phyloP scores from a whole-genome alignment of 1,139 yeast species.

The Eremothecium sinecaudum region DNA sequence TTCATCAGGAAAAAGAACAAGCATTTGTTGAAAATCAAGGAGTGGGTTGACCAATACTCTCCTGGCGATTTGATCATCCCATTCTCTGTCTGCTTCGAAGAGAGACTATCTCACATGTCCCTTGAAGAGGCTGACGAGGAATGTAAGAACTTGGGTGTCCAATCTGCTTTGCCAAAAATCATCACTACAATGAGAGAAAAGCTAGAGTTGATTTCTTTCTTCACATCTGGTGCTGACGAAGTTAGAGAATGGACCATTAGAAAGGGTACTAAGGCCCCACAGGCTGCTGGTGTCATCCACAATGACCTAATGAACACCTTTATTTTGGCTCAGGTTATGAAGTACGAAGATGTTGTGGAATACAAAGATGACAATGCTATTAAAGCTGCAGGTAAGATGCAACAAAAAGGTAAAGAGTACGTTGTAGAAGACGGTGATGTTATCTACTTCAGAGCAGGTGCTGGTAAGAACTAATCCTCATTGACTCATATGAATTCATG shows the following conservation, averaged over 20 bases:
- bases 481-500: not conserved
- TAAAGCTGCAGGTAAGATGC: constrained; percentile 86
- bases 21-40: constrained; percentile 80
- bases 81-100: constrained; percentile 86
- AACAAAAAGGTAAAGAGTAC: constrained; percentile 94
- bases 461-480: constrained; percentile 60
- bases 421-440: constrained; percentile 89
- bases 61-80: constrained; percentile 96
- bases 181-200: constrained; percentile 76
- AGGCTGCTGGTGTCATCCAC: constrained; percentile 92
- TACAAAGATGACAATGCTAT: constrained; percentile 76
- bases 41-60: constrained; percentile 91
- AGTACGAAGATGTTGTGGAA: constrained; percentile 75
- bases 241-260: constrained; percentile 88
- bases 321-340: constrained; percentile 74
- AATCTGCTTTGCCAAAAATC: constrained; percentile 81
- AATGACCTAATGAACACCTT: constrained; percentile 75
- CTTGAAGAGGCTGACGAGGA: constrained; percentile 91
- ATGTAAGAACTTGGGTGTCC: constrained; percentile 76
- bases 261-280: constrained; percentile 77
- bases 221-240: constrained; percentile 79
- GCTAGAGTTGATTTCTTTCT: constrained; percentile 72
- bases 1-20: constrained; percentile 96
- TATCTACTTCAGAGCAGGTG: constrained; percentile 91
- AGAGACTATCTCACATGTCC: constrained; percentile 78